Conservation (phyloP, 345 rosid species). For the Populus pruinosa region DNA sequence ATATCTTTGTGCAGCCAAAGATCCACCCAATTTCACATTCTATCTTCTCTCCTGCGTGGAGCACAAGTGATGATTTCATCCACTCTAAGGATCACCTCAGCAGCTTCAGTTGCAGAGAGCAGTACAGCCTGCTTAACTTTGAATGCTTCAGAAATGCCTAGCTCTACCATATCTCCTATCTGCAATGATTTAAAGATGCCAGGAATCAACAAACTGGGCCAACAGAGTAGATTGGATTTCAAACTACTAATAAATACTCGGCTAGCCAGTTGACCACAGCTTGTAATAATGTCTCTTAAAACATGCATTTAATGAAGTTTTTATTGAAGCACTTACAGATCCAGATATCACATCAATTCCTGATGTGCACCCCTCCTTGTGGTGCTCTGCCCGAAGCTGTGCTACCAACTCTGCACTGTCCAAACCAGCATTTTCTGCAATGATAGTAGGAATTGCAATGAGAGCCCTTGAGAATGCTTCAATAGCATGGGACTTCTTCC, state of each 20-base stretch:
- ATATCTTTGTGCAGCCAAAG: too few species aligned
- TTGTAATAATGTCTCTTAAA: background rate
- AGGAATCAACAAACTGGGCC: background rate
- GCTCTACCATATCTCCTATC: conserved; percentile 88
- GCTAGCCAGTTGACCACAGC: too few species aligned
- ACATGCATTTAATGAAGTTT: background rate
- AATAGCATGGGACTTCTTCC: conserved; percentile 92
- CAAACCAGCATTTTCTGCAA: conserved; percentile 96
- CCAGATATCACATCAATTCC: conserved; percentile 95
- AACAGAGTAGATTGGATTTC: background rate
- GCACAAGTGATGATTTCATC: conserved; percentile 83
- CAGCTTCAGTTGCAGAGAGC: conserved; percentile 96
- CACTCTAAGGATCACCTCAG: conserved; percentile 82
- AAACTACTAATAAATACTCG: too few species aligned
- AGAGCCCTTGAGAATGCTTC: conserved; percentile 94
- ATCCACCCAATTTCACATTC: conserved; percentile 15
- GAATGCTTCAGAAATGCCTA: conserved; percentile 85
- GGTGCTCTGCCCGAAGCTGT: conserved; percentile 97
- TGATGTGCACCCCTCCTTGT: conserved; percentile 64
- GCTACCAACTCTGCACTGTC: conserved; percentile 97
- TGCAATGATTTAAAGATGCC: conserved; percentile 24
- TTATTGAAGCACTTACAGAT: conserved; percentile 52
- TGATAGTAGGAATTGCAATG: conserved; percentile 75
- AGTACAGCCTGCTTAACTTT: conserved; percentile 94
- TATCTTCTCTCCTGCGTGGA: conserved; percentile 54